Conservation (phyloP, 257 asterid species). For the Forsythia viridissima region DNA sequence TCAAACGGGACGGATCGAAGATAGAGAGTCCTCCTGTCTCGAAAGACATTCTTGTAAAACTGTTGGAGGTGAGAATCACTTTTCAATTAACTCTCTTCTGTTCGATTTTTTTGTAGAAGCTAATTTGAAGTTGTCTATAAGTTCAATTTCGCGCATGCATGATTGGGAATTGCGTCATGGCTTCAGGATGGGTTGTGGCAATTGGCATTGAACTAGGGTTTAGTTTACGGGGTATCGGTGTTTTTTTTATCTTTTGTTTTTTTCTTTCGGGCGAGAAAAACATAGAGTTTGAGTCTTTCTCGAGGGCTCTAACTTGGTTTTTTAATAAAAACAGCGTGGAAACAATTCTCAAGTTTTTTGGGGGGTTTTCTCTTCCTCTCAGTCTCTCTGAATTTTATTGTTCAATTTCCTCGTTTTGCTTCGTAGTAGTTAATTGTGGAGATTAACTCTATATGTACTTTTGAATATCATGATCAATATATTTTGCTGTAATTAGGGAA, state of each 20-base stretch:
- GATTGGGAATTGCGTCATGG: constrained; percentile 28
- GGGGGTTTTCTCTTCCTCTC: background rate
- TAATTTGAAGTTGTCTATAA: constrained; percentile 8
- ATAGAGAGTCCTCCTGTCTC: constrained; percentile 62
- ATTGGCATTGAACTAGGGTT: constrained; percentile 45
- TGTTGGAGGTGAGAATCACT: constrained; percentile 54
- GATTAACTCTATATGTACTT: background rate
- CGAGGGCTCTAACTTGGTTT: background rate
- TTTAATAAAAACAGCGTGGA: no score
- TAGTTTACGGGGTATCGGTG: background rate
- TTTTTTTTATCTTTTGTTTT: no score
- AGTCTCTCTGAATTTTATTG: background rate
- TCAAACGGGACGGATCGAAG: constrained; percentile 72
- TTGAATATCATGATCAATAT: no score
- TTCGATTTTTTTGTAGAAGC: constrained; percentile 17
- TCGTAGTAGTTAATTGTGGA: background rate
- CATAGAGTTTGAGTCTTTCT: background rate
- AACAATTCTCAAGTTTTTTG: background rate
- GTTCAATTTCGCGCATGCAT: constrained; percentile 32
- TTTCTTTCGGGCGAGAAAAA: background rate
- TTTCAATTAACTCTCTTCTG: background rate
- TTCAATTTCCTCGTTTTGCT: background rate
- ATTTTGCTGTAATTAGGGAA: background rate
- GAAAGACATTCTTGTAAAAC: constrained; percentile 71
- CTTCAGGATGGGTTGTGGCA: constrained; percentile 1